Conservation (phyloP, 306 rosid genomes). For the Cucurbita ficifolia region DNA sequence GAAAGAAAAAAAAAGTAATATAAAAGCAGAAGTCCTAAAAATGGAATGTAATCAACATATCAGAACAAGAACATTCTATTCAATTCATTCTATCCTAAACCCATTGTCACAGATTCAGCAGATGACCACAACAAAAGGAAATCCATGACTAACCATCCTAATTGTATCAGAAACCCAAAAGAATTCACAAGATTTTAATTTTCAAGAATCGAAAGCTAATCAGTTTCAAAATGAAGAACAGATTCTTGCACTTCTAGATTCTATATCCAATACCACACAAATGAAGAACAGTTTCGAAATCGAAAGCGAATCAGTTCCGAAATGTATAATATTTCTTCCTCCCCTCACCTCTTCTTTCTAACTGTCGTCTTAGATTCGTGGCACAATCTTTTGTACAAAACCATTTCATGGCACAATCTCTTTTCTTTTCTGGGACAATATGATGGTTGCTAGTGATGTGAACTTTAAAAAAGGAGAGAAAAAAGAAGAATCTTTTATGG, state of each 20-base stretch:
- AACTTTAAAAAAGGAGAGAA: conserved; percentile 3
- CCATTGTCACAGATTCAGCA: neutral
- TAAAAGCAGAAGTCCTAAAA: neutral
- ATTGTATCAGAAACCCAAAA: neutral
- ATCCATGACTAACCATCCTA: neutral
- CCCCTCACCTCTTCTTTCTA: neutral
- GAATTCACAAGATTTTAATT: neutral
- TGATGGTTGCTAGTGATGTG: neutral
- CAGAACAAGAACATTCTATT: neutral
- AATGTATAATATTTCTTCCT: neutral
- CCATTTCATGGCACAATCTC: neutral
- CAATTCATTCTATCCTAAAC: neutral
- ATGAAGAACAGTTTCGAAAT: neutral
- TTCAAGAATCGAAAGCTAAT: neutral
- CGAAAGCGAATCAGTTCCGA: too few species aligned
- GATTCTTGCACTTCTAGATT: neutral
- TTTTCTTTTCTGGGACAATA: neutral
- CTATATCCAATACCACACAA: neutral
- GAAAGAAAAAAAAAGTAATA: neutral
- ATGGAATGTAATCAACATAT: neutral
- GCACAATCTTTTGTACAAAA: neutral
- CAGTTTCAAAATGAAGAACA: neutral
- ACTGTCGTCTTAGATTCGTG: neutral
- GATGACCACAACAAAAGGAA: conserved; percentile 1
- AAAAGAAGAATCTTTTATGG: conserved; percentile 1